Evolutionary conservation across 805 yeast genomes (phyloP), one percentile per base, ranked within the genome.

Genomic region (Brettanomyces anomalus): DNA sequence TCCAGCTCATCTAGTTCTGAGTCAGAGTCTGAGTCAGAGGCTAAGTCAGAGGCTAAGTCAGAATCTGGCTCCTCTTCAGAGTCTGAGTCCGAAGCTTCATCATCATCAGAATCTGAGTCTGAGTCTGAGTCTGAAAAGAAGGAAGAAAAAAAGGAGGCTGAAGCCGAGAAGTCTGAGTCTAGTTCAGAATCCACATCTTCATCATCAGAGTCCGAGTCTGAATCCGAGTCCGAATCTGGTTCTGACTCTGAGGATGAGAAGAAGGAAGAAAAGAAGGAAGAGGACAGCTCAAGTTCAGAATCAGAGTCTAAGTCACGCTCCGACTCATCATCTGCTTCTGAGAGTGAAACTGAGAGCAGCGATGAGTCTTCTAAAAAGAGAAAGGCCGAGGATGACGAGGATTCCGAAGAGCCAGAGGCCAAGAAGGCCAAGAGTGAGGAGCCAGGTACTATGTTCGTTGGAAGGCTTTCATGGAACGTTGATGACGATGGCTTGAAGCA

Each of bases 381-480:
- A 10, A 33, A 33, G 15, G 21, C 33, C 13, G 20, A 21, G 13
- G 36, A 31, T 19, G 37, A 41, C 19, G 42, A 54, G 46, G 66
- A 65, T 46, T 60, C 55, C 44, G 56, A 56, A 35, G 42, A 60
- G 47, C 58, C 71, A 33, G 65, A 67, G 42, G 51, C 68, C 46
- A 83, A 81, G 72, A 78, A 76, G 64, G 58, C 65, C 41, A 66
- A 61, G 49, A 45, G 57, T 32, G 28, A 61, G 42, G 65, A 64
- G 41, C 82, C 88, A 55, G 85, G 90, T 46, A 90, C 97, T 47
- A 66, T 93, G 52, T 93, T 93, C 58, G 97, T 89, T 51, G 98
- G 98, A 58, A 82, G 97, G 72, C 77, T 93, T 59, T 88, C 97
- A 17, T 93, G 97, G 97, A 84, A 80, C 66, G 77, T 93, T 58